Percentiles rank a stretch among this genome's conserved stretches.
These are phyloP conservation scores for Pseudocercospora vitis DNA, from an alignment of 2,329 filamentous ascomycete species.

Conservation along the genomic window DNA sequence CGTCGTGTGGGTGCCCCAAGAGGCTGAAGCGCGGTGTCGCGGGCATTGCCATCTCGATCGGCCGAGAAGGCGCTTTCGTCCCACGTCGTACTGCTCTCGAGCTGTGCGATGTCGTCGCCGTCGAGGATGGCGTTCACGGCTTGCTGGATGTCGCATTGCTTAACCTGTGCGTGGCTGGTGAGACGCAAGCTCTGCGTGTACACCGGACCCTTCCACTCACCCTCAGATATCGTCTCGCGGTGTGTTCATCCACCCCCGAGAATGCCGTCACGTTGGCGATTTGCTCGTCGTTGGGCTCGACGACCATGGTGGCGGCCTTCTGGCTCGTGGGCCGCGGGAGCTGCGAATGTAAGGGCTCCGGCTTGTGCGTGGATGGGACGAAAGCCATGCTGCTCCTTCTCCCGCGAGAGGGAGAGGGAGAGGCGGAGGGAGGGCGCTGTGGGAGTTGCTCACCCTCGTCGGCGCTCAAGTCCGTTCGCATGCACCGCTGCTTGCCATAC, in stretches of 20 bases:
- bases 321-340: constrained; percentile 19
- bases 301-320: constrained; percentile 31
- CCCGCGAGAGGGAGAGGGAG: no score
- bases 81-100: constrained; percentile 31
- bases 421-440: no score
- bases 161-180: constrained; percentile 26
- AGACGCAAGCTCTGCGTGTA: not conserved
- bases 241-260: constrained; percentile 17
- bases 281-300: constrained; percentile 31
- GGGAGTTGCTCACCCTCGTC: no score
- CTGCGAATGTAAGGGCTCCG: constrained; percentile 18
- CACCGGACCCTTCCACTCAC: constrained; percentile 17
- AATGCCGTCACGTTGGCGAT: constrained; percentile 30
- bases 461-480: no score
- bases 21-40: constrained; percentile 32
- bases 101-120: constrained; percentile 33
- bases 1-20: constrained; percentile 36
- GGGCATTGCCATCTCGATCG: constrained; percentile 34
- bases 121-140: constrained; percentile 37
- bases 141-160: constrained; percentile 33
- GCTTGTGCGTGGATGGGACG: constrained; percentile 17
- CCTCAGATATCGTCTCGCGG: constrained; percentile 34
- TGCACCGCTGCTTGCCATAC: not conserved
- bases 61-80: constrained; percentile 31
- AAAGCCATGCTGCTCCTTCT: constrained; percentile 24